Conservation (phyloP, 2,329 filamentous ascomycete species). For the Claviceps digitariae region DNA sequence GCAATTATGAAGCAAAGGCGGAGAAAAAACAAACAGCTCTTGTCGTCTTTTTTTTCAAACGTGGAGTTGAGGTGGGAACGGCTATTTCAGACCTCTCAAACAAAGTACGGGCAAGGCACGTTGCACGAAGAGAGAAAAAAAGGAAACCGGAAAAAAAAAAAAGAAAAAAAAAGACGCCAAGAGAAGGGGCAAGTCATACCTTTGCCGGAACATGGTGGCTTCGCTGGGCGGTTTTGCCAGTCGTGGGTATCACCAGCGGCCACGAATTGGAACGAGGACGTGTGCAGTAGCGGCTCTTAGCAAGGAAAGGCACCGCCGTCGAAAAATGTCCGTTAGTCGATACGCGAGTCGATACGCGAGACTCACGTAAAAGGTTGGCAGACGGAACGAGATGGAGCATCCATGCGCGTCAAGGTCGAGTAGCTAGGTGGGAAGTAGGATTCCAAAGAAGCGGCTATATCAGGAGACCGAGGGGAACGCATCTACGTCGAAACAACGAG, state of each 20-base stretch:
- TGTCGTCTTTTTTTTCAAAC: background rate
- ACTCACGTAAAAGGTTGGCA: background rate
- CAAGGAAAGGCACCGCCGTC: background rate
- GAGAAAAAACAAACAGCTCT: background rate
- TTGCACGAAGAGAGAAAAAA: background rate
- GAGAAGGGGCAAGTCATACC: conserved; percentile 2
- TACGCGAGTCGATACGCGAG: background rate
- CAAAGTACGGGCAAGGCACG: background rate
- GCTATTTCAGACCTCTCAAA: background rate
- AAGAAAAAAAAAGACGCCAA: background rate
- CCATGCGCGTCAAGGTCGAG: background rate
- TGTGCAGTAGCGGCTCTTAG: background rate
- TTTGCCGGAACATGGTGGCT: conserved; percentile 10
- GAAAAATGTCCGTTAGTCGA: background rate
- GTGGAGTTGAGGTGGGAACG: background rate
- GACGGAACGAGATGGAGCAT: background rate
- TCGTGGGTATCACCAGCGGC: background rate
- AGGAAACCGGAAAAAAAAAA: background rate
- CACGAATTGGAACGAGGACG: background rate
- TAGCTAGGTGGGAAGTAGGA: background rate
- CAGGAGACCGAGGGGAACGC: background rate
- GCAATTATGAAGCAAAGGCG: background rate
- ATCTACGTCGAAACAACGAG: background rate
- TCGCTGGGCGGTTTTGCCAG: background rate
- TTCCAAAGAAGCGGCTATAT: background rate